Base-by-base conservation (phyloP, 441 rosid species). In the Erodium texanum region DNA sequence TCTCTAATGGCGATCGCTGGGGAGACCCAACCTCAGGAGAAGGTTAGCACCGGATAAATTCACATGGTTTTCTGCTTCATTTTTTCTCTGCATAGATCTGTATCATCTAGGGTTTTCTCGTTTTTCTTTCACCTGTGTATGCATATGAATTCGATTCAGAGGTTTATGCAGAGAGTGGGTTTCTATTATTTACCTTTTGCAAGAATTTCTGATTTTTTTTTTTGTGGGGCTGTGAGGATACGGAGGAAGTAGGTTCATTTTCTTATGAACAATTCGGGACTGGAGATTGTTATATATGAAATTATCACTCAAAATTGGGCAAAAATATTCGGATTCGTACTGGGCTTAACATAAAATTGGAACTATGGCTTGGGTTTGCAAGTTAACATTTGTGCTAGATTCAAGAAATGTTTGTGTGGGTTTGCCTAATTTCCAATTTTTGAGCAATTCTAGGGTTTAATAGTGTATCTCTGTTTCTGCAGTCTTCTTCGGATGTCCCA, bases 401-500 rank as follows among this genome's bases (percentile, higher is more conserved):
- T 38, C 11, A 38, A 38, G 9, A 36, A 36, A 36, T 36, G 43
- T 8, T 36, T 2, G 45, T 38, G 11, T 38, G 9, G 45, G 45
- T 38, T 38, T 2, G 1, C 6, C 45, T 38, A 38, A 38, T 38
- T 38, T 38, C 45, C 11, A 38, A 7, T 56, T 38, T 65, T 67
- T 6, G 0, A 22, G 29, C n/a, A 36, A 69, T 24, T 29, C 16
- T 34, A 20, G 20, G 43, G 63, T 45, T 64, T 54, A 29, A 68
- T 7, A 1, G 45, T 38, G 45, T 7, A 54, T 32, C n/a, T 43
- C 66, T 20, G 18, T 62, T 27, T 73, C 2, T 11, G 61, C 83
- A 89, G 89, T 78, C 74, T 70, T 79, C 84, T 41, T 81, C 89
- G 24, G 91, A 83, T 74, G 86, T 70, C 75, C 79, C 83, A 1